A percentile compares a stretch with the other conserved stretches of the same genome.
Conservation (phyloP, 768 basidiomycete genomes). For the Tylopilus subfusipes region DNA sequence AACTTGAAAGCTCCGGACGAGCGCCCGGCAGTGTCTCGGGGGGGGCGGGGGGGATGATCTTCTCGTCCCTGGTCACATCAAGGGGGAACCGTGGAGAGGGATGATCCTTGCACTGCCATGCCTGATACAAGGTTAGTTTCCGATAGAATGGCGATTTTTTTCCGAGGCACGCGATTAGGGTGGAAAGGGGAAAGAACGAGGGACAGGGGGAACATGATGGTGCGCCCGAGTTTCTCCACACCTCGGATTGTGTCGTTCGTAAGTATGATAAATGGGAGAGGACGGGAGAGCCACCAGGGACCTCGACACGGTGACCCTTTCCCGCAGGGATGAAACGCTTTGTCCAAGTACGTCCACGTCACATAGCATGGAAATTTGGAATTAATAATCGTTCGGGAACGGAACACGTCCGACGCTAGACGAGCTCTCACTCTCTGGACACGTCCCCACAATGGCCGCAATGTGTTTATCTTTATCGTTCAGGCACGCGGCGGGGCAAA, state of each 20-base stretch:
- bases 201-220: background rate
- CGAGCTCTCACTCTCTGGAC: no score
- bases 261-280: no score
- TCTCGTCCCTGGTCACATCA: constrained; percentile 5
- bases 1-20: background rate
- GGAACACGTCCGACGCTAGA: constrained; percentile 1
- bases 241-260: background rate
- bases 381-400: background rate
- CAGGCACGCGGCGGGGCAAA: constrained; percentile 5
- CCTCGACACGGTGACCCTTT: constrained; percentile 3
- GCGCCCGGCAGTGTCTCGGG: constrained; percentile 8
- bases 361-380: constrained; percentile 4
- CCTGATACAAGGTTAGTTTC: constrained; percentile 12
- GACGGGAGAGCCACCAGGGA: no score
- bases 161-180: background rate
- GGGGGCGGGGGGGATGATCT: no score
- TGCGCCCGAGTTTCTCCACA: background rate
- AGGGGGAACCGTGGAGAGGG: background rate
- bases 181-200: background rate
- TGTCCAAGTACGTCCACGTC: background rate
- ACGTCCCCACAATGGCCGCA: constrained; percentile 11
- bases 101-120: constrained; percentile 1
- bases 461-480: background rate
- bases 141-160: constrained; percentile 11
- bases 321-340: constrained; percentile 13